Evolutionary conservation across 176 grass and related monocot species (phyloP).

Genomic region (Chloris gayana): DNA sequence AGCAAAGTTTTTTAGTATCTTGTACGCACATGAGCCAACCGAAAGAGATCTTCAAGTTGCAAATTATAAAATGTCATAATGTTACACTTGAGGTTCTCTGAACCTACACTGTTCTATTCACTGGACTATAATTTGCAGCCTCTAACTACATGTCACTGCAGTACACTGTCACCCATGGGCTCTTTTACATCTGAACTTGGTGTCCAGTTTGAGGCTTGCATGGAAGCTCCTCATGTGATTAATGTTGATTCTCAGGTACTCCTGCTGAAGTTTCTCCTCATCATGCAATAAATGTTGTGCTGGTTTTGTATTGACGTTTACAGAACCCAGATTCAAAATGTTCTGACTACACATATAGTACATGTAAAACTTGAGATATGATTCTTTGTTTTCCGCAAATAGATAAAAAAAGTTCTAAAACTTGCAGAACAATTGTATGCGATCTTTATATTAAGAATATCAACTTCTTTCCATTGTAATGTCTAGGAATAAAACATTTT

Average conservation of each 20-base stretch:
- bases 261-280: not conserved
- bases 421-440: no score
- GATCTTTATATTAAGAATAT: no score
- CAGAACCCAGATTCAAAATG: conserved; percentile 4
- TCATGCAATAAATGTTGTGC: not conserved
- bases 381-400: not conserved
- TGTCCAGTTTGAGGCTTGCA: conserved; percentile 82
- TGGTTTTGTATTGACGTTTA: conserved; percentile 21
- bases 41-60: conserved; percentile 18
- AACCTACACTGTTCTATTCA: conserved; percentile 28
- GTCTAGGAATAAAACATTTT: not conserved
- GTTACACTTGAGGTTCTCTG: conserved; percentile 16
- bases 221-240: conserved; percentile 97
- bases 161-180: conserved; percentile 93
- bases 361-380: not conserved
- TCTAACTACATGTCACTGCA: conserved; percentile 41
- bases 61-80: conserved; percentile 29
- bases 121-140: conserved; percentile 5
- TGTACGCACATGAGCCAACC: conserved; percentile 15
- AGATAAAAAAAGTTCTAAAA: not conserved
- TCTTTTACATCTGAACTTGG: conserved; percentile 99
- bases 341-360: not conserved
- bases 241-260: conserved; percentile 83
- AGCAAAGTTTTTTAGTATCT: not conserved
- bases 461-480: conserved; percentile 29